Percentiles rank a stretch among this genome's conserved stretches.
Evolutionary conservation across 192 early-diverging fungal genomes (phyloP).

Genomic region (Lobulomyces angularis): DNA sequence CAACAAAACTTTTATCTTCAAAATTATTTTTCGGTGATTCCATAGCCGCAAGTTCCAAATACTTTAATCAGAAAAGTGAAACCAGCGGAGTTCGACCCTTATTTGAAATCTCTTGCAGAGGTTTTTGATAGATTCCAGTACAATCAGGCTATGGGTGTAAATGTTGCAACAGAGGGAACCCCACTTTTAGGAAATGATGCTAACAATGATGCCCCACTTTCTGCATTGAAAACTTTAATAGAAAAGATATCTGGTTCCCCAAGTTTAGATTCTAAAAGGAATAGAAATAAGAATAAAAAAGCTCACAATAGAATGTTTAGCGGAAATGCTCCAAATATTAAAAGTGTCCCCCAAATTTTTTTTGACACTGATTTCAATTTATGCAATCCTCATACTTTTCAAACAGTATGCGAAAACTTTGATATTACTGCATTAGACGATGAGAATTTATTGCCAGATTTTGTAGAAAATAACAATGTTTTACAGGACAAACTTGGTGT

Average conservation of each 20-base stretch:
- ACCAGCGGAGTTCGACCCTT: conserved; percentile 72
- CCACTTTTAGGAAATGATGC: conserved; percentile 19
- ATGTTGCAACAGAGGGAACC: conserved; percentile 40
- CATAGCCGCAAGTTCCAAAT: conserved; percentile 39
- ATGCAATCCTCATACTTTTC: conserved; percentile 81
- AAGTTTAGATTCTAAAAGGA: conserved; percentile 1
- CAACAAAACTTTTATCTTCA: too few species aligned
- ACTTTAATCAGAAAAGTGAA: conserved; percentile 55
- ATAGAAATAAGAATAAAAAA: too few species aligned
- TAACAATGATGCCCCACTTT: background rate
- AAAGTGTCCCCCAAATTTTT: conserved; percentile 78
- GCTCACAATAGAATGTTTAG: conserved; percentile 21
- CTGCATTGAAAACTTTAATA: conserved; percentile 3
- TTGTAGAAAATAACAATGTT: conserved; percentile 47
- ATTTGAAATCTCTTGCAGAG: conserved; percentile 55
- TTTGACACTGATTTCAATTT: conserved; percentile 75
- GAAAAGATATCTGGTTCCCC: background rate
- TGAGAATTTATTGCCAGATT: conserved; percentile 25
- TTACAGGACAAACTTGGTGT: conserved; percentile 84
- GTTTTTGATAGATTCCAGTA: conserved; percentile 71
- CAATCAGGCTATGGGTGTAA: conserved; percentile 42
- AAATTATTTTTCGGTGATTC: conserved; percentile 33
- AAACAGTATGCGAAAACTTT: conserved; percentile 62
- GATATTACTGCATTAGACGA: conserved; percentile 36
- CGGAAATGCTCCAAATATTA: conserved; percentile 57